Conservation (phyloP, 2,329 filamentous ascomycete species). For the Paecilomyces sp. region DNA sequence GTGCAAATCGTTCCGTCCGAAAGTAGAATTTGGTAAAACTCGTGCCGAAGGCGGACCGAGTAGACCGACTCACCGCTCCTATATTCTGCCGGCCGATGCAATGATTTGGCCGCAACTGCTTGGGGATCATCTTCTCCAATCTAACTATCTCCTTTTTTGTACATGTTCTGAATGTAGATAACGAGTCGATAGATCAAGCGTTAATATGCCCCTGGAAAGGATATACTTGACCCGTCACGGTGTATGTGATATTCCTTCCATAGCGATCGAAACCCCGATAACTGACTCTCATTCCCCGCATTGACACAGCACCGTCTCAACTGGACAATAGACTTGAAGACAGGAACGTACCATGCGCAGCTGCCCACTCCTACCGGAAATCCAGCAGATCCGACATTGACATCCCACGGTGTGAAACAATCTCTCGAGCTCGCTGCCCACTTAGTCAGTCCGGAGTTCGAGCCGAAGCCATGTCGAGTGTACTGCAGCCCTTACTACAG, state of each 20-base stretch:
- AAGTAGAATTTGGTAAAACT: background rate
- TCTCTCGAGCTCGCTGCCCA: conserved; percentile 62
- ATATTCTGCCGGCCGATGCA: conserved; percentile 1
- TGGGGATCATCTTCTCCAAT: background rate
- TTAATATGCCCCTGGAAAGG: conserved; percentile 57
- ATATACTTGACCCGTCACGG: conserved; percentile 72
- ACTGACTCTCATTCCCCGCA: background rate
- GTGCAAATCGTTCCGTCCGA: conserved; percentile 3
- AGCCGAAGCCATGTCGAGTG: conserved; percentile 45
- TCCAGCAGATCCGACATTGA: conserved; percentile 78
- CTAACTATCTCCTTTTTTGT: background rate
- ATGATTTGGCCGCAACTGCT: background rate
- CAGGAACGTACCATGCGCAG: conserved; percentile 67
- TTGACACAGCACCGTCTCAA: conserved; percentile 70
- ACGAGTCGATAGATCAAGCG: conserved; percentile 1
- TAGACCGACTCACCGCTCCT: conserved; percentile 5
- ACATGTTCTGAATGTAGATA: background rate
- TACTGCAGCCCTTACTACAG: conserved; percentile 85
- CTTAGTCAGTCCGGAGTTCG: conserved; percentile 20
- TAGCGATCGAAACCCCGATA: background rate
- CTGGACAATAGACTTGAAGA: conserved; percentile 76
- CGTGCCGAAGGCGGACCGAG: conserved; percentile 5
- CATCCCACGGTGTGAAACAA: conserved; percentile 79
- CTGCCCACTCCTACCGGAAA: conserved; percentile 81
- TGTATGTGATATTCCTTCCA: conserved; percentile 44